These are phyloP conservation scores for Candida methanosorbosa DNA, from an alignment of 805 yeast genomes.

Conservation along the genomic window DNA sequence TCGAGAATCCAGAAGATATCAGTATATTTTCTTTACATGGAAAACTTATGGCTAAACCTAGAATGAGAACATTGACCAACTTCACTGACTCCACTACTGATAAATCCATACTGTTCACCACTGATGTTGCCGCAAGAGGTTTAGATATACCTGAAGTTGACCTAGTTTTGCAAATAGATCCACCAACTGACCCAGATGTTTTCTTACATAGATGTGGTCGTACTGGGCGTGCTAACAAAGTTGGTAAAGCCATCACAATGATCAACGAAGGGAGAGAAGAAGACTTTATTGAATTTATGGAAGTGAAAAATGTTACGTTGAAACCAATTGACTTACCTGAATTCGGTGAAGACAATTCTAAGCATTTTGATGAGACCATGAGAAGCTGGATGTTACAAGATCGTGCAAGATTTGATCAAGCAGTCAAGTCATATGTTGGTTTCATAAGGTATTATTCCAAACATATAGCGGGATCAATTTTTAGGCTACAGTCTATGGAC, in stretches of 20 bases:
- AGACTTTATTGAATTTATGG: conserved; percentile 73
- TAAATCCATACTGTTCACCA: conserved; percentile 69
- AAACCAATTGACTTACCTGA: conserved; percentile 25
- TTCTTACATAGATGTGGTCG: conserved; percentile 93
- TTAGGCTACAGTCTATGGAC: conserved; percentile 65
- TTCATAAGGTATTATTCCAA: conserved; percentile 78
- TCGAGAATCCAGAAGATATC: conserved; percentile 8
- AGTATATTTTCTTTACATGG: conserved; percentile 79
- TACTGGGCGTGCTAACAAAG: conserved; percentile 85
- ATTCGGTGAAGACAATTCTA: conserved; percentile 6
- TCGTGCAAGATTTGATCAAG: conserved; percentile 74
- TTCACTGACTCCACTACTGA: conserved; percentile 42
- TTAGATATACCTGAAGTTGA: conserved; percentile 94
- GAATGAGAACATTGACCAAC: conserved; percentile 59
- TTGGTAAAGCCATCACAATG: conserved; percentile 73
- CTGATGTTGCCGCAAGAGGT: conserved; percentile 99
- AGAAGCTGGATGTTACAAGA: conserved; percentile 60
- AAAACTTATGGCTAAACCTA: conserved; percentile 70
- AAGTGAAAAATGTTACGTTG: conserved; percentile 56
- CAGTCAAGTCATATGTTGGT: conserved; percentile 73
- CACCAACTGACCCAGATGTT: conserved; percentile 88
- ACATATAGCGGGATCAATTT: conserved; percentile 83
- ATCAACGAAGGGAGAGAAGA: conserved; percentile 70
- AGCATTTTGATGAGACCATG: conserved; percentile 23
- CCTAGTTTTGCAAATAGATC: conserved; percentile 86